A percentile compares a stretch with the other conserved stretches of the same genome.
phyloP scores from a whole-genome alignment of 1,139 yeast species.

The Debaryomycetaceae sp. region DNA sequence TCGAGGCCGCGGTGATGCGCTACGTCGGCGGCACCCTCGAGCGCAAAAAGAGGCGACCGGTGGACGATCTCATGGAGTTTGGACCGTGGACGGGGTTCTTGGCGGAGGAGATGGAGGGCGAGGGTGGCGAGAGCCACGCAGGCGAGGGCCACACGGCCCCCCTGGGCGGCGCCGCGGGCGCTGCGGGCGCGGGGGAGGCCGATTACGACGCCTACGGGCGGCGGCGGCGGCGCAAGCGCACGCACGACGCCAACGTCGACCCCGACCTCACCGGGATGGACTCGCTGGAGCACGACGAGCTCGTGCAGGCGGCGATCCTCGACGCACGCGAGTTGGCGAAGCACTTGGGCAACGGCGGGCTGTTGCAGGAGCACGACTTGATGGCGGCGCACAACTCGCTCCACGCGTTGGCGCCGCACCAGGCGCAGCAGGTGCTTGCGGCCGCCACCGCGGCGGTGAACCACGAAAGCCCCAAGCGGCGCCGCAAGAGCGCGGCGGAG shows the following conservation, averaged over 20 bases:
- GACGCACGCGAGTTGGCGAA: conserved; percentile 64
- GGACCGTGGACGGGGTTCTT: conserved; percentile 54
- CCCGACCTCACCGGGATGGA: conserved; percentile 56
- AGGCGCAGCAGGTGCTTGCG: conserved; percentile 20
- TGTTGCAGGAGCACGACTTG: conserved; percentile 14
- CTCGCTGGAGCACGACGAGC: conserved; percentile 50
- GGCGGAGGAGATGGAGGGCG: conserved; percentile 31
- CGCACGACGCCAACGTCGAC: conserved; percentile 42
- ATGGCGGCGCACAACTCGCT: conserved; percentile 12
- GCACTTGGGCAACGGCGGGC: conserved; percentile 25
- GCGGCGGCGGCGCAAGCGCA: conserved; percentile 14
- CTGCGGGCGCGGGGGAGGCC: conserved; percentile 4
- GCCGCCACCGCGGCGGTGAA: conserved; percentile 8
- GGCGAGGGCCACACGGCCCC: not conserved
- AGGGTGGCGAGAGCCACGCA: conserved; percentile 1
- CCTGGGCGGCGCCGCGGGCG: not conserved
- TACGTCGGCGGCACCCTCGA: conserved; percentile 61
- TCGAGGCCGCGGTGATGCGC: conserved; percentile 72
- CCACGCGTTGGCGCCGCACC: conserved; percentile 20
- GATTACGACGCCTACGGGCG: conserved; percentile 10
- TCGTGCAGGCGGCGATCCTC: conserved; percentile 64
- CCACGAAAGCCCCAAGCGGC: too few relatives aligned
- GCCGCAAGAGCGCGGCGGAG: too few relatives aligned
- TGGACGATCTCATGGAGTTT: conserved; percentile 38
- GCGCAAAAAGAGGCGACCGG: conserved; percentile 8